Conservation (phyloP, 1,284 basidiomycete species). For the Puccinia novopanici region DNA sequence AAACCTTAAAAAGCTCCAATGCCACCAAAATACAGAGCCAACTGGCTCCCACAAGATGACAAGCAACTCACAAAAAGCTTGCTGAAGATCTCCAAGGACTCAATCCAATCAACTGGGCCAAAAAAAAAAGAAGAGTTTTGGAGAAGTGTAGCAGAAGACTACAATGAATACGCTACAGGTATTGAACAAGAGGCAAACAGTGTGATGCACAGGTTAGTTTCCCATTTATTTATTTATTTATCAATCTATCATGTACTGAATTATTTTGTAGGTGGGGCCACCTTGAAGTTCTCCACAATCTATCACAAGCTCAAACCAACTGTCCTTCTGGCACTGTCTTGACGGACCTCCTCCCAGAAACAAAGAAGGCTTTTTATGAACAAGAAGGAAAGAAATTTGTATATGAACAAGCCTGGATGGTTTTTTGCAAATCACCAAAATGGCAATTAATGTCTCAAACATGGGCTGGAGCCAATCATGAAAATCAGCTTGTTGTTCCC, state of each 20-base stretch:
- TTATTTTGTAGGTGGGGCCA: not conserved
- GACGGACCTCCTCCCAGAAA: not conserved
- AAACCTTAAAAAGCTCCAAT: no score
- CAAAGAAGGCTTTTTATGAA: not conserved
- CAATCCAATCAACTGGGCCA: not conserved
- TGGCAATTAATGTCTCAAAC: not conserved
- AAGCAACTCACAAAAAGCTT: not conserved
- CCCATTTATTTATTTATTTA: not conserved
- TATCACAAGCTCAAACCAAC: not conserved
- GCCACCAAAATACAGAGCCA: no score
- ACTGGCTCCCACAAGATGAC: no score
- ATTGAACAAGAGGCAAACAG: not conserved
- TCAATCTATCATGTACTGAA: not conserved
- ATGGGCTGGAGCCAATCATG: not conserved
- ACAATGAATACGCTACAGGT: not conserved
- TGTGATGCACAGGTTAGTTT: not conserved
- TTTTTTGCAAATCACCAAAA: not conserved
- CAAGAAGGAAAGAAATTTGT: not conserved
- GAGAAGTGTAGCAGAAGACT: not conserved
- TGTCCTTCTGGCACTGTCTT: not conserved
- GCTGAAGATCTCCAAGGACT: not conserved
- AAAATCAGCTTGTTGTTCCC: no score
- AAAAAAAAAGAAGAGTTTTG: slow-evolving; percentile 12
- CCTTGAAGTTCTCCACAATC: not conserved
- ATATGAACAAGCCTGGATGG: not conserved